Conservation (phyloP, 73 alveolate genomes). For the Paramecium sonneborni region DNA sequence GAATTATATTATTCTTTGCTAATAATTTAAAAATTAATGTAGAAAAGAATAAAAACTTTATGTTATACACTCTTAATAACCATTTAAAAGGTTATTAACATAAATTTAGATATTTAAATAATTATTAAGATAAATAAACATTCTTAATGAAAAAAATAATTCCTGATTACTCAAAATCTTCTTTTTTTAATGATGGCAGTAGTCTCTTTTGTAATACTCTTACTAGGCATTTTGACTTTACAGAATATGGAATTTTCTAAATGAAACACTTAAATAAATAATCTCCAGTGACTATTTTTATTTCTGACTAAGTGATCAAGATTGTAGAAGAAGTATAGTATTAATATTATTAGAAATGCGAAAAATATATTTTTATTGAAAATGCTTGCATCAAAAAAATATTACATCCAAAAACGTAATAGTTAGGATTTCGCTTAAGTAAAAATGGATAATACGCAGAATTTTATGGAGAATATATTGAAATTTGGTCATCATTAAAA, state of each 20-base stretch:
- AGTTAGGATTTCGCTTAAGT: slow-evolving; percentile 3
- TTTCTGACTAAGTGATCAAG: neutral
- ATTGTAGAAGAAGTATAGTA: neutral
- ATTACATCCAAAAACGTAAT: neutral
- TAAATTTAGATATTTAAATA: neutral
- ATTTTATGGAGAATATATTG: neutral
- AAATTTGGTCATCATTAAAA: neutral
- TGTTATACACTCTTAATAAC: neutral
- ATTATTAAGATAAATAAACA: neutral
- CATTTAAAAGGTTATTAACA: neutral
- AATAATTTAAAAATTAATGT: neutral
- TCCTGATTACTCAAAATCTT: slow-evolving; percentile 4
- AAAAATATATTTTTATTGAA: neutral
- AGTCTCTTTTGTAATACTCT: neutral
- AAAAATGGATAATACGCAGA: slow-evolving; percentile 1
- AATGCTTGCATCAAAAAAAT: neutral
- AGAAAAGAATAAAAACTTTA: neutral
- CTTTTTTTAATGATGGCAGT: slow-evolving; percentile 6
- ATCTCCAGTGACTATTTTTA: neutral
- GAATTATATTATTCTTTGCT: no score
- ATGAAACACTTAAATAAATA: neutral
- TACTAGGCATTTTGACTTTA: neutral
- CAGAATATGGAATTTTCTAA: neutral
- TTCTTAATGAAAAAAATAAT: neutral
- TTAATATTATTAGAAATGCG: neutral